Evolutionary conservation across 148 eudicot genomes (phyloP).

Genomic region (Spergularia marina): DNA sequence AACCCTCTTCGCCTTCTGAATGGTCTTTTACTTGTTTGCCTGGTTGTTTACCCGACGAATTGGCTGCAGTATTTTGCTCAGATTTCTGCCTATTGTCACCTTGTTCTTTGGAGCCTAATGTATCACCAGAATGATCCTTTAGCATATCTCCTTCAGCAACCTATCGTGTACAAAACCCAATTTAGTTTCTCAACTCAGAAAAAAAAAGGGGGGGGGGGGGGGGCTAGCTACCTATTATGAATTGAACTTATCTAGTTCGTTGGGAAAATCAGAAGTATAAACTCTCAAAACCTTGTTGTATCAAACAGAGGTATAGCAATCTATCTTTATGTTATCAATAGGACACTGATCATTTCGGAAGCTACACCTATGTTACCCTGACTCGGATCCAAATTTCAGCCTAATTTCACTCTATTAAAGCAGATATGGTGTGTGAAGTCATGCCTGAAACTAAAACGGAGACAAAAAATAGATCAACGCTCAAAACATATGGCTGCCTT

Average conservation of each 20-base stretch:
- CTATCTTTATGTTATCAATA: not conserved
- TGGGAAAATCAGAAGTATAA: not conserved
- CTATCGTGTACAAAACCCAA: conserved; percentile 35
- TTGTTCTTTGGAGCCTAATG: conserved; percentile 49
- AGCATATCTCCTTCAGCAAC: conserved; percentile 44
- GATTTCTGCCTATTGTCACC: conserved; percentile 53
- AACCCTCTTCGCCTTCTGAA: conserved; percentile 50
- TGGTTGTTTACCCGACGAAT: conserved; percentile 44
- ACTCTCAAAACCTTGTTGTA: not conserved
- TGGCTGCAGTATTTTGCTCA: conserved; percentile 33
- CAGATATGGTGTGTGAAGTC: not conserved
- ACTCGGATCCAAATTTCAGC: not conserved
- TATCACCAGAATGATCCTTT: conserved; percentile 47
- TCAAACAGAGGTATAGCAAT: not conserved
- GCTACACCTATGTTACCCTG: not conserved
- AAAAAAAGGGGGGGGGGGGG: no score
- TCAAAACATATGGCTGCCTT: not conserved
- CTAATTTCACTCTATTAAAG: not conserved
- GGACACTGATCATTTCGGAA: not conserved
- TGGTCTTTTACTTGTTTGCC: conserved; percentile 64
- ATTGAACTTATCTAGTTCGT: conserved; percentile 1
- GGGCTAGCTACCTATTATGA: not conserved
- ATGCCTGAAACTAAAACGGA: not conserved
- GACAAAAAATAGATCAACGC: not conserved
- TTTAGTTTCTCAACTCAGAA: not conserved